Percentiles rank a stretch among this genome's conserved stretches.
These are phyloP conservation scores for Blastobotrys buckinghamii DNA, from an alignment of 1,139 yeast genomes.

Conservation along the genomic window DNA sequence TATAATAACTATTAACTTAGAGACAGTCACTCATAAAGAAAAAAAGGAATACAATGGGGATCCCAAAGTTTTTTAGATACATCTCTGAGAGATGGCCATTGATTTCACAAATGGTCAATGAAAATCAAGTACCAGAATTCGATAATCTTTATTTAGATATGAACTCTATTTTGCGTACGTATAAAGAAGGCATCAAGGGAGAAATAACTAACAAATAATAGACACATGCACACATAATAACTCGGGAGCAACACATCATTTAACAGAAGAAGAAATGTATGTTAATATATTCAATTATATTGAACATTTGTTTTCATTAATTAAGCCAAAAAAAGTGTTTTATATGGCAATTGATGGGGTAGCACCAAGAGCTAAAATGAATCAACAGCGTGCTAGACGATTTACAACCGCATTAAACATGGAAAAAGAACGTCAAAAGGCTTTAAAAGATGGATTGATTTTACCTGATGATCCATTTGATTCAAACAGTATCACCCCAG, in stretches of 20 bases:
- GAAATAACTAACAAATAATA: neutral
- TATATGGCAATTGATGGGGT: conserved; percentile 99
- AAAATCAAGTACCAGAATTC: conserved; percentile 83
- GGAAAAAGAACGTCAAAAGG: conserved; percentile 43
- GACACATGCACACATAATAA: conserved; percentile 58
- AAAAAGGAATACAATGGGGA: conserved; percentile 45
- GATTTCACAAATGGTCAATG: conserved; percentile 83
- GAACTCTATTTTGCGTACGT: conserved; percentile 79
- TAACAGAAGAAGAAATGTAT: conserved; percentile 89
- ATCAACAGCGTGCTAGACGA: conserved; percentile 96
- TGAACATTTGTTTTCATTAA: conserved; percentile 84
- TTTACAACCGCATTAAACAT: conserved; percentile 95
- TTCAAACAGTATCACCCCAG: conserved; percentile 94
- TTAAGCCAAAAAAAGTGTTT: conserved; percentile 79
- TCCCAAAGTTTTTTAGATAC: conserved; percentile 93
- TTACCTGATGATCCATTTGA: conserved; percentile 63
- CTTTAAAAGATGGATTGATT: conserved; percentile 47
- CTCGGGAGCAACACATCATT: conserved; percentile 37
- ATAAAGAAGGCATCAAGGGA: neutral
- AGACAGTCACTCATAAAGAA: too few species aligned
- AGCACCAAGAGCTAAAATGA: conserved; percentile 99
- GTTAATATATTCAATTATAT: conserved; percentile 91
- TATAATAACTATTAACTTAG: too few species aligned
- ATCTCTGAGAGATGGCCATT: conserved; percentile 99
- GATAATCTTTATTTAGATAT: conserved; percentile 93